Base-by-base conservation (phyloP, 2,329 filamentous ascomycete species). In the Venturia oleaginea region DNA sequence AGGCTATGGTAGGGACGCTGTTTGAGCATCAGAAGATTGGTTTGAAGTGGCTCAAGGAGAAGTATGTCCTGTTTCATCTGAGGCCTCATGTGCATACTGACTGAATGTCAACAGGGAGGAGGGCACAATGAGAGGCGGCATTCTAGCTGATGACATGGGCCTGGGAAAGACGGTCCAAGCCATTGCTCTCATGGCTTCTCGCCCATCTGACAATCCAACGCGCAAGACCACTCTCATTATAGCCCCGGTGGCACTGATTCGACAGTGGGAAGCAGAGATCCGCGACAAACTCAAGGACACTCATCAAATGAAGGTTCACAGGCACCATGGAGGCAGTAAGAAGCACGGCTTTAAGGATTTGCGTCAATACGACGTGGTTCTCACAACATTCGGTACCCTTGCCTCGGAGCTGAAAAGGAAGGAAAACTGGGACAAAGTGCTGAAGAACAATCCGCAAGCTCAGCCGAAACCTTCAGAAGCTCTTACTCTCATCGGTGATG, bases 181-280 rank as follows among this genome's bases (percentile, higher is more conserved):
- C 5, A 79, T 97, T 27, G 84, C 92, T 4, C 81, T 96, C 54
- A 89, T 96, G 69, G 79, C 91, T 15, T 83, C 84, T 6, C 82
- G 86, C 6, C 86, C 82, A n/a, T 84, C 89, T 0, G 74, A 78
- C 0, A 80, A 87, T 66, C 76, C 76, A n/a, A 73, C 77, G 66
- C 79, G 76, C 65, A 84, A 90, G 79, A 92, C 91, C 0, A 86
- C 96, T 72, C 78, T 99, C 40, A 84, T 99, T 43, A 87, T 99
- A 34, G 94, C 97, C 1, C 94, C 94, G 5, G 90, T 91, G 0
- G 96, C 93, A 0, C 96, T 93, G 0, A 83, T 96, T 11, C 93
- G 96, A 71, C 97, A 99, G 72, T 99, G 94, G 94, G 83, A 94
- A 61, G 84, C 86, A 61, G 94, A 99, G 74, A 94, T 87, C 80